Conservation (phyloP, 2,329 filamentous ascomycete genomes). For the Trichoderma oligosporum region DNA sequence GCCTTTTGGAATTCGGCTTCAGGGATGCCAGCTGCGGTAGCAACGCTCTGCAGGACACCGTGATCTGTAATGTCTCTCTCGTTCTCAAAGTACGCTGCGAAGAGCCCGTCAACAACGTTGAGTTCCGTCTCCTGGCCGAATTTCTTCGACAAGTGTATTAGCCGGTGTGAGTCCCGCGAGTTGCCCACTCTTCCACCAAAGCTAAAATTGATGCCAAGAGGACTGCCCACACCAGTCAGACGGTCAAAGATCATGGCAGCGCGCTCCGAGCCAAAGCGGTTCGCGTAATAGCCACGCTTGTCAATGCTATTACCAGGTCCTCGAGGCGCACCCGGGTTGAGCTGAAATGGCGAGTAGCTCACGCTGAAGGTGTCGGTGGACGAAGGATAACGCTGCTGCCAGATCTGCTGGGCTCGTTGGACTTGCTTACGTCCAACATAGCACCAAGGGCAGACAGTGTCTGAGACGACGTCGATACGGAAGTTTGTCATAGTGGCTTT, state of each 20-base stretch:
- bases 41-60: slow-evolving; percentile 35
- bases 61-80: slow-evolving; percentile 43
- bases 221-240: slow-evolving; percentile 31
- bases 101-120: slow-evolving; percentile 47
- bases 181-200: slow-evolving; percentile 51
- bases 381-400: slow-evolving; percentile 39
- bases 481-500: slow-evolving; percentile 60
- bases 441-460: slow-evolving; percentile 51
- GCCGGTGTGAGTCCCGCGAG: slow-evolving; percentile 45
- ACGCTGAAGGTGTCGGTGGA: slow-evolving; percentile 53
- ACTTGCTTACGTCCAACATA: slow-evolving; percentile 48
- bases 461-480: slow-evolving; percentile 45
- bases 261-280: slow-evolving; percentile 62
- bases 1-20: slow-evolving; percentile 35
- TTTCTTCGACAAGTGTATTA: slow-evolving; percentile 48
- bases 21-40: slow-evolving; percentile 45
- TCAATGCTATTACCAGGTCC: slow-evolving; percentile 33
- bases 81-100: slow-evolving; percentile 42
- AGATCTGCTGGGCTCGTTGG: slow-evolving; percentile 43
- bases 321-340: slow-evolving; percentile 36
- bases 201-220: slow-evolving; percentile 40
- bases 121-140: slow-evolving; percentile 51
- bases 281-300: slow-evolving; percentile 37
- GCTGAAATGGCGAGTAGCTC: slow-evolving; percentile 45
- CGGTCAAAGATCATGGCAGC: slow-evolving; percentile 36